Evolutionary conservation across 2,329 filamentous ascomycete genomes (phyloP).

Genomic region (Epichloe typhina): DNA sequence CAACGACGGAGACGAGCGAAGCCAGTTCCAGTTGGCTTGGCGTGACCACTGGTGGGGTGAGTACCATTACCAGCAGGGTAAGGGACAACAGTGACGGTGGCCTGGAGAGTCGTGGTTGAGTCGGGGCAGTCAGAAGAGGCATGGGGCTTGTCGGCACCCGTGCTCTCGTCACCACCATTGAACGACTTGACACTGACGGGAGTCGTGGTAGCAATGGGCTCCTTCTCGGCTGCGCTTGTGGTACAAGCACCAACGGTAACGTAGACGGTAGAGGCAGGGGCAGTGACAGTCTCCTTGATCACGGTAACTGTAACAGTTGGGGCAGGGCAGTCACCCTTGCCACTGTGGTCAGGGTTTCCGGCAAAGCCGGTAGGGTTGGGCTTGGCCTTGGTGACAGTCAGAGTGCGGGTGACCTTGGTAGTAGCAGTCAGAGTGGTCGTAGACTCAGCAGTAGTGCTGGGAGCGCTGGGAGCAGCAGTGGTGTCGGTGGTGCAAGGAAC

Average conservation of each 20-base stretch:
- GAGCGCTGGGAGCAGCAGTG: conserved; percentile 6
- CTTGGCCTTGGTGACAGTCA: conserved; percentile 16
- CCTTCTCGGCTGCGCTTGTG: conserved; percentile 9
- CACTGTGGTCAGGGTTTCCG: conserved; percentile 9
- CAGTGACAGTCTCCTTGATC: conserved; percentile 16
- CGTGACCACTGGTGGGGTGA: conserved; percentile 15
- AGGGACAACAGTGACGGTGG: conserved; percentile 26
- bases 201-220: conserved; percentile 6
- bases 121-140: not conserved
- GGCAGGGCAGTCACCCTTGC: conserved; percentile 7
- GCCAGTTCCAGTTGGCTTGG: conserved; percentile 25
- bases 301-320: conserved; percentile 14
- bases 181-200: conserved; percentile 9
- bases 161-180: conserved; percentile 8
- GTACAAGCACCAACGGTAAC: conserved; percentile 18
- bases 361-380: conserved; percentile 11
- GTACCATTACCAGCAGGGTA: conserved; percentile 28
- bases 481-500: conserved; percentile 13
- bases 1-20: conserved; percentile 22
- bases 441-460: conserved; percentile 14
- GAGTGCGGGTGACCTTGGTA: conserved; percentile 21
- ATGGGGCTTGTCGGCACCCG: not conserved
- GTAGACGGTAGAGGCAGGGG: conserved; percentile 22
- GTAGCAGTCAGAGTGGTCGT: conserved; percentile 27
- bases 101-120: conserved; percentile 13